Evolutionary conservation across 148 eudicot genomes (phyloP).

Genomic region (Camellia japonica): DNA sequence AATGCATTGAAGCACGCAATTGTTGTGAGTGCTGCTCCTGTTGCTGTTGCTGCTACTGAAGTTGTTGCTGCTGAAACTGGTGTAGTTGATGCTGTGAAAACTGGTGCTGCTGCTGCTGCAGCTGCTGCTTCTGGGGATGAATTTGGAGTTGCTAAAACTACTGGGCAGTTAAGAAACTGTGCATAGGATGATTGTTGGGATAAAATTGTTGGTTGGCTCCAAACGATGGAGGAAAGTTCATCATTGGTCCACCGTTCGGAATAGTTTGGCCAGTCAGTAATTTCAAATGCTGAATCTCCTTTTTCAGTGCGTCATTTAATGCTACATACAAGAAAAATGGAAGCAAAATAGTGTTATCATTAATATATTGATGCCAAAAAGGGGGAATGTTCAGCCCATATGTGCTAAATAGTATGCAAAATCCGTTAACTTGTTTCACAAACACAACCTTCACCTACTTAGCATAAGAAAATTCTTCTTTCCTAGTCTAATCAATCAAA

Average conservation of each 20-base stretch:
- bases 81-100: too few species aligned
- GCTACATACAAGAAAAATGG: constrained; percentile 35
- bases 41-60: constrained; percentile 18
- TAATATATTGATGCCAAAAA: not conserved
- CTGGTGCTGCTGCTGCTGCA: constrained; percentile 16
- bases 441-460: not conserved
- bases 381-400: not conserved
- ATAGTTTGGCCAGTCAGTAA: constrained; percentile 70
- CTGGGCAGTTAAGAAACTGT: constrained; percentile 75
- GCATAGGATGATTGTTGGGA: constrained; percentile 61
- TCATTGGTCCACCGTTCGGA: constrained; percentile 65
- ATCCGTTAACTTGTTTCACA: not conserved
- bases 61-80: constrained; percentile 30
- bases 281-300: constrained; percentile 91
- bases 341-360: not conserved
- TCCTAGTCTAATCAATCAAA: not conserved
- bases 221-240: constrained; percentile 60
- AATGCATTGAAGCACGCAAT: constrained; percentile 33
- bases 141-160: constrained; percentile 91
- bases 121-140: constrained; percentile 83
- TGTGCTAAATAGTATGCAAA: not conserved
- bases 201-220: constrained; percentile 59
- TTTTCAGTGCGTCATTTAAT: constrained; percentile 80
- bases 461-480: not conserved
- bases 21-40: constrained; percentile 27